phyloP scores from a whole-genome alignment of 1,284 basidiomycete genomes.

The Agroathelia rolfsii region DNA sequence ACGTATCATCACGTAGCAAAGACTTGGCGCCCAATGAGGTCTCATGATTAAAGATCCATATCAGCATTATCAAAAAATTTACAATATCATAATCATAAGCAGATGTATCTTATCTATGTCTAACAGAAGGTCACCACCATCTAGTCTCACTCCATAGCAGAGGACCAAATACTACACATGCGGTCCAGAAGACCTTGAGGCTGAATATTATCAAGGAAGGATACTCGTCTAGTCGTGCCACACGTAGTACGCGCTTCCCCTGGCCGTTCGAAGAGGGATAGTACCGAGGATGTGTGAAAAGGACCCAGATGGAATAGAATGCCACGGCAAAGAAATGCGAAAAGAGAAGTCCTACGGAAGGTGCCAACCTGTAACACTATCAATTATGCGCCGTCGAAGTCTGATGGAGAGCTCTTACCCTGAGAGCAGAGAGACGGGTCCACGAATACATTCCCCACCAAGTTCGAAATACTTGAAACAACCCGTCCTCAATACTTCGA shows the following conservation, averaged over 20 bases:
- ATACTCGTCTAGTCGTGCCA: slow-evolving; percentile 45
- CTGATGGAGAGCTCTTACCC: slow-evolving; percentile 38
- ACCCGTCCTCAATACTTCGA: slow-evolving; percentile 81
- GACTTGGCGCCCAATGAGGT: too few species aligned
- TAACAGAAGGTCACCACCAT: slow-evolving; percentile 43
- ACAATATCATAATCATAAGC: too few species aligned
- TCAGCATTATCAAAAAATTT: too few species aligned
- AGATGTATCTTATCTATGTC: too few species aligned
- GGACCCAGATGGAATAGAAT: slow-evolving; percentile 82
- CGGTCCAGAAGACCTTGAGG: slow-evolving; percentile 68
- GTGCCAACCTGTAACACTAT: slow-evolving; percentile 43
- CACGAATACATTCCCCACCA: slow-evolving; percentile 83
- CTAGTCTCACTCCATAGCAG: slow-evolving; percentile 79
- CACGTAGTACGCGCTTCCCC: slow-evolving; percentile 25
- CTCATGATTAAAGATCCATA: too few species aligned
- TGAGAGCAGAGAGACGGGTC: slow-evolving; percentile 81
- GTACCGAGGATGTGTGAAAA: slow-evolving; percentile 64
- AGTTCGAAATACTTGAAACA: slow-evolving; percentile 98
- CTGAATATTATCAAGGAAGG: slow-evolving; percentile 49
- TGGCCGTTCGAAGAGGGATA: slow-evolving; percentile 12
- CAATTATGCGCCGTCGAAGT: too few species aligned
- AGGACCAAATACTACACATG: slow-evolving; percentile 78
- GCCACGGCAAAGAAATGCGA: slow-evolving; percentile 95
- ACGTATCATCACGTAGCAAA: too few species aligned
- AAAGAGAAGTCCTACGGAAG: slow-evolving; percentile 71